Evolutionary conservation across 768 basidiomycete genomes (phyloP).

Genomic region (Leccinum broughii): DNA sequence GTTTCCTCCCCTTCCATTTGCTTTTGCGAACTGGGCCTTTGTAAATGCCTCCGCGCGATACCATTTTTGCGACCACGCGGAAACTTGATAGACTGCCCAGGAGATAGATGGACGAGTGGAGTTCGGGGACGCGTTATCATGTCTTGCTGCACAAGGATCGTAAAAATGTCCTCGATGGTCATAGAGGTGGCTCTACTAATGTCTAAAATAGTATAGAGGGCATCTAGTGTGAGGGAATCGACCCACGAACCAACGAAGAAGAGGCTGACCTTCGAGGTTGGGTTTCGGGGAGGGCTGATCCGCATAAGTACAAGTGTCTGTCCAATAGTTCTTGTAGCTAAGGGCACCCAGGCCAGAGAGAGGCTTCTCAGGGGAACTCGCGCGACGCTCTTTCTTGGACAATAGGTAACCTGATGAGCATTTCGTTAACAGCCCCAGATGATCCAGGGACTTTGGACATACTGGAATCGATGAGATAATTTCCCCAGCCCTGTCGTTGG

Average conservation of each 20-base stretch:
- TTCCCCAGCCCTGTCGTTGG: slow-evolving; percentile 96
- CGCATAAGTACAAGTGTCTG: slow-evolving; percentile 80
- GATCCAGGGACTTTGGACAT: slow-evolving; percentile 14
- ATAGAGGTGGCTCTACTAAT: slow-evolving; percentile 86
- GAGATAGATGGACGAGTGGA: slow-evolving; percentile 55
- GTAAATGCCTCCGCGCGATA: slow-evolving; percentile 61
- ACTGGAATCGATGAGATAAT: slow-evolving; percentile 98
- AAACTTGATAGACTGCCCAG: slow-evolving; percentile 77
- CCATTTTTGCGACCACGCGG: slow-evolving; percentile 68
- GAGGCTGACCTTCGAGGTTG: slow-evolving; percentile 68
- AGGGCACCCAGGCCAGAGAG: slow-evolving; percentile 89
- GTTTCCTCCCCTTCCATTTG: slow-evolving; percentile 35
- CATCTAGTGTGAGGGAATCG: slow-evolving; percentile 21
- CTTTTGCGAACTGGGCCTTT: slow-evolving; percentile 52
- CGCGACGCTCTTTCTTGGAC: slow-evolving; percentile 89
- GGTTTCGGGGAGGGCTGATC: slow-evolving; percentile 55
- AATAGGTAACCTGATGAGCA: slow-evolving; percentile 79
- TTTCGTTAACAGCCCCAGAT: slow-evolving; percentile 3
- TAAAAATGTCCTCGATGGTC: slow-evolving; percentile 85
- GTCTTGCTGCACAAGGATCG: slow-evolving; percentile 66
- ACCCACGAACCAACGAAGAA: slow-evolving; percentile 12
- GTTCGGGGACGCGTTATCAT: slow-evolving; percentile 66
- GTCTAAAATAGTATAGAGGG: slow-evolving; percentile 48
- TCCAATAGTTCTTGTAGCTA: slow-evolving; percentile 92
- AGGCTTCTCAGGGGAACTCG: slow-evolving; percentile 95